phyloP scores from a whole-genome alignment of 1,284 basidiomycete species.

The Mrakiaceae sp. region DNA sequence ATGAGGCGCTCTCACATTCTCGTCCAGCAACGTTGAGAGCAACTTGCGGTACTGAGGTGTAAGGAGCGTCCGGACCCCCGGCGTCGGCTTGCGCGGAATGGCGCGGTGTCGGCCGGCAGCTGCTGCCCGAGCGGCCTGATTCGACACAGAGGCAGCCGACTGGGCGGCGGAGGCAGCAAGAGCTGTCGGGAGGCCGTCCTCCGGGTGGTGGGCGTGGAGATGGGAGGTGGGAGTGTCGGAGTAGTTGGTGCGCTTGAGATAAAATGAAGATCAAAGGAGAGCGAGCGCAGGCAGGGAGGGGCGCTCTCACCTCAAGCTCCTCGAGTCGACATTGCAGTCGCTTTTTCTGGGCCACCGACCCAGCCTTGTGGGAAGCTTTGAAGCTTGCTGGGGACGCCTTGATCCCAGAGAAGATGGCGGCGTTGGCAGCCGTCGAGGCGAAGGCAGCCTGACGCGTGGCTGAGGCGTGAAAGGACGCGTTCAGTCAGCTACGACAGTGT shows the following conservation, averaged over 20 bases:
- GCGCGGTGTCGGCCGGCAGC: background rate
- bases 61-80: background rate
- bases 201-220: background rate
- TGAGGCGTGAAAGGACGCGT: background rate
- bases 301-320: background rate
- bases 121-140: background rate
- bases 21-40: background rate
- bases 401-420: conserved; percentile 2
- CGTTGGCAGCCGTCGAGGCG: background rate
- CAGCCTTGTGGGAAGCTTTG: background rate
- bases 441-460: background rate
- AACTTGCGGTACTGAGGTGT: conserved; percentile 2
- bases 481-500: background rate
- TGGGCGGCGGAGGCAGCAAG: too few relatives aligned
- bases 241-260: conserved; percentile 1
- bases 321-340: background rate
- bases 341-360: background rate
- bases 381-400: background rate
- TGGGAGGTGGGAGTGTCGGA: background rate
- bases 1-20: background rate
- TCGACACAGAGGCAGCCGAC: too few relatives aligned
- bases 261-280: background rate
- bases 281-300: background rate
- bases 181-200: background rate
- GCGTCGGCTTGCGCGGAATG: background rate